Base-by-base conservation (phyloP, 805 yeast genomes). In the Candida boidinii region DNA sequence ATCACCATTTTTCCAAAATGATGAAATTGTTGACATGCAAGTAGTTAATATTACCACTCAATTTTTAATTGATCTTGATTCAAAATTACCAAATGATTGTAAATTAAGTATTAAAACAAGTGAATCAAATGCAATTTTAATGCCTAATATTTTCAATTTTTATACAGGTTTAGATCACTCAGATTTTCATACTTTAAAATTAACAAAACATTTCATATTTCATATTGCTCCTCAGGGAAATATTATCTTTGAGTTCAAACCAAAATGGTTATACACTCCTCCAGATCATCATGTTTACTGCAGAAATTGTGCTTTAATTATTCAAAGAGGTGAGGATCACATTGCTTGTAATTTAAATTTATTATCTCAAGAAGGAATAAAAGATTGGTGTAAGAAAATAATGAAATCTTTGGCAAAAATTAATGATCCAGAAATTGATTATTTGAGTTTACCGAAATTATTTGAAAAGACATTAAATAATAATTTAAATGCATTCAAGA, bases 261-360 rank as follows among this genome's bases (percentile, higher is more conserved):
- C 76, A 0, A 70, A 70, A 46, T 70, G 76, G 76, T 44, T 70
- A 15, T 65, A 65, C 41, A 51, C 51, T 24, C 59, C 58, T n/a
- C 53, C 51, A 1, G 16, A 17, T 5, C 29, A 33, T 9, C 46
- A 54, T 13, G 46, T 48, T 22, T 54, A 56, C 30, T 69, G 76
- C 45, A 47, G 76, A 17, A 70, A 72, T 21, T 69, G 75, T 37
- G 61, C 64, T 43, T 49, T 63, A 29, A 49, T 58, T 31, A 54
- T 42, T 23, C 36, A 45, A 10, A 57, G 56, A 26, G 53, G 52
- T 2, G 51, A 53, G 15, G 12, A 31, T 5, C 43, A 62, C 28
- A 56, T 64, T 31, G 51, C 51, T 32, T 69, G 75, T 42, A 64
- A 66, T 3, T 46, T 66, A 25, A 64, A 60, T 41, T 44, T 69